phyloP scores from a whole-genome alignment of 2,329 filamentous ascomycete species.

The Aphanocladium album region DNA sequence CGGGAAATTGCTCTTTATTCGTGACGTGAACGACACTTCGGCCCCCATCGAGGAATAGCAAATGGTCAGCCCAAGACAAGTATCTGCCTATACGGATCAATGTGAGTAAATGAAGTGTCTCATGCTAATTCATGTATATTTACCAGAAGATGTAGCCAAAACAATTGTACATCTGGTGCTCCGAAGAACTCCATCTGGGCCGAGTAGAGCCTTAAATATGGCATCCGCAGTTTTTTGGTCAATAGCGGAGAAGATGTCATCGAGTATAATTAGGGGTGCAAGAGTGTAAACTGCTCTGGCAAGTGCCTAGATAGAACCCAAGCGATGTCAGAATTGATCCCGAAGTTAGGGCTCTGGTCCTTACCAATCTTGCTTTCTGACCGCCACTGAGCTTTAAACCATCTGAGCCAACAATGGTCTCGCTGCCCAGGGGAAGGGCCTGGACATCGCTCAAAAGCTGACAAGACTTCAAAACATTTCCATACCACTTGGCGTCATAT shows the following conservation, averaged over 20 bases:
- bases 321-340: background rate
- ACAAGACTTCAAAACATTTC: background rate
- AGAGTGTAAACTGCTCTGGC: background rate
- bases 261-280: background rate
- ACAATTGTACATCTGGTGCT: background rate
- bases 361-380: background rate
- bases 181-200: background rate
- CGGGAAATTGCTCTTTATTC: background rate
- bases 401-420: background rate
- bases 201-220: background rate
- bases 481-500: background rate
- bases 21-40: background rate
- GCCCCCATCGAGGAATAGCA: background rate
- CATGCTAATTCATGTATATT: background rate
- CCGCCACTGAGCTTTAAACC: background rate
- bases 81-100: background rate
- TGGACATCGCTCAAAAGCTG: background rate
- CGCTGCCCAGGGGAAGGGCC: background rate
- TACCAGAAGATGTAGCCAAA: background rate
- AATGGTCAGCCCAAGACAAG: background rate
- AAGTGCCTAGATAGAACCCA: background rate
- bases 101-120: background rate
- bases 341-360: background rate
- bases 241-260: background rate
- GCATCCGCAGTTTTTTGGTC: background rate